Percentiles rank a stretch among this genome's conserved stretches.
These are phyloP conservation scores for Ogataea pini DNA, from an alignment of 805 yeast genomes.

Conservation along the genomic window DNA sequence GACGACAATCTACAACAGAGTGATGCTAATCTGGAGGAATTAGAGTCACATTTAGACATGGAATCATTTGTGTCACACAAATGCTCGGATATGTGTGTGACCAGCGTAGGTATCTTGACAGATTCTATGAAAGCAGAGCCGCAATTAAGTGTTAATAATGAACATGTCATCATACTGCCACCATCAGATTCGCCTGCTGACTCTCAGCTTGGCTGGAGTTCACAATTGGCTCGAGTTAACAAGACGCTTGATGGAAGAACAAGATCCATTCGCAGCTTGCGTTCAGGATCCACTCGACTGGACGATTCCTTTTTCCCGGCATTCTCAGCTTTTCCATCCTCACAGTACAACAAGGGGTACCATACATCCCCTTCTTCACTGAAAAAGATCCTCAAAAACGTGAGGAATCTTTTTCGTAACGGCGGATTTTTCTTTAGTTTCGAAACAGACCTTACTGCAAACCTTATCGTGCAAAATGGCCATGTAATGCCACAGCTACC, in stretches of 20 bases:
- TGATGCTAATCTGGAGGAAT: conserved; percentile 2
- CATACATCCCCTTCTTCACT: conserved; percentile 13
- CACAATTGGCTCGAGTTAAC: not conserved
- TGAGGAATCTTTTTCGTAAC: conserved; percentile 17
- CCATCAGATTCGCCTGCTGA: not conserved
- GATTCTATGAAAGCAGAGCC: conserved; percentile 26
- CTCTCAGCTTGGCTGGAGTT: not conserved
- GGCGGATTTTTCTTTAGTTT: conserved; percentile 29
- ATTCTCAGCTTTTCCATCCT: not conserved
- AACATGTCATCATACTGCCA: conserved; percentile 8
- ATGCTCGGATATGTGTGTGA: conserved; percentile 15
- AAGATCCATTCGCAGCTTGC: conserved; percentile 2
- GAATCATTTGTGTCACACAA: not conserved
- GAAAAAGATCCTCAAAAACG: conserved; percentile 16
- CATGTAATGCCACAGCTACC: conserved; percentile 1
- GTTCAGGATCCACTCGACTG: conserved; percentile 2
- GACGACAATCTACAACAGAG: not conserved
- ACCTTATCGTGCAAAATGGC: not conserved
- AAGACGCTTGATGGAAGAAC: not conserved
- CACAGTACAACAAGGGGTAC: not conserved
- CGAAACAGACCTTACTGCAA: conserved; percentile 16
- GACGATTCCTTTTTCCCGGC: not conserved
- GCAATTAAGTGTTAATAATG: conserved; percentile 18
- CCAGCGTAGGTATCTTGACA: conserved; percentile 23
- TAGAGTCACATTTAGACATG: conserved; percentile 8